Evolutionary conservation across 768 basidiomycete species (phyloP).

Genomic region (Cystobasidium ongulense): DNA sequence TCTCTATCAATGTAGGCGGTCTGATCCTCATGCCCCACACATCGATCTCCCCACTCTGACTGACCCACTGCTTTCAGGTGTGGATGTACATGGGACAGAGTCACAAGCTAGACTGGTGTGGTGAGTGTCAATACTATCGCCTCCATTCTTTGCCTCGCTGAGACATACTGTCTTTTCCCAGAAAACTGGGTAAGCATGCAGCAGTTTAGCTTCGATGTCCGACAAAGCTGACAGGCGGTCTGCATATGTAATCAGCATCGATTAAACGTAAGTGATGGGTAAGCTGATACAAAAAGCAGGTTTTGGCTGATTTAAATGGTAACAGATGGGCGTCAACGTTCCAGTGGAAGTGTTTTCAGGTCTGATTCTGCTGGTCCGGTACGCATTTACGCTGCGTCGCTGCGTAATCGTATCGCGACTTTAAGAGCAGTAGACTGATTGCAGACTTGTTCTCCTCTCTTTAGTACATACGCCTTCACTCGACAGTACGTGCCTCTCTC

Average conservation of each 20-base stretch:
- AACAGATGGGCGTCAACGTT: background rate
- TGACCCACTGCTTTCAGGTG: background rate
- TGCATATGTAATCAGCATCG: background rate
- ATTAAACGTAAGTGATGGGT: background rate
- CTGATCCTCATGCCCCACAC: background rate
- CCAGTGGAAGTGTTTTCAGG: background rate
- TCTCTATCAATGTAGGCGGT: background rate
- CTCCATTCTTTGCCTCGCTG: background rate
- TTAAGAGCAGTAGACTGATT: background rate
- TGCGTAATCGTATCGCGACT: too few relatives aligned
- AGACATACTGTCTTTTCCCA: background rate
- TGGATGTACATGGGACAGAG: background rate
- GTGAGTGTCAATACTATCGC: background rate
- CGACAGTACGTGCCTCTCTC: background rate
- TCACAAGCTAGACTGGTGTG: background rate
- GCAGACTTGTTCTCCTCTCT: too few relatives aligned
- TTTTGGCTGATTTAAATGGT: too few relatives aligned
- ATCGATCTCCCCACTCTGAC: background rate
- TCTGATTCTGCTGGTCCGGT: constrained; percentile 1
- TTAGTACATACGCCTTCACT: background rate
- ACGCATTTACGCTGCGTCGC: too few relatives aligned
- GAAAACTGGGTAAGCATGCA: background rate
- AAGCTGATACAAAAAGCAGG: too few relatives aligned
- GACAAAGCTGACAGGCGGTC: background rate
- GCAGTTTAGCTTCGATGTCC: background rate